Conservation (phyloP, 140 eudicot species). For the Cichorium intybus region DNA sequence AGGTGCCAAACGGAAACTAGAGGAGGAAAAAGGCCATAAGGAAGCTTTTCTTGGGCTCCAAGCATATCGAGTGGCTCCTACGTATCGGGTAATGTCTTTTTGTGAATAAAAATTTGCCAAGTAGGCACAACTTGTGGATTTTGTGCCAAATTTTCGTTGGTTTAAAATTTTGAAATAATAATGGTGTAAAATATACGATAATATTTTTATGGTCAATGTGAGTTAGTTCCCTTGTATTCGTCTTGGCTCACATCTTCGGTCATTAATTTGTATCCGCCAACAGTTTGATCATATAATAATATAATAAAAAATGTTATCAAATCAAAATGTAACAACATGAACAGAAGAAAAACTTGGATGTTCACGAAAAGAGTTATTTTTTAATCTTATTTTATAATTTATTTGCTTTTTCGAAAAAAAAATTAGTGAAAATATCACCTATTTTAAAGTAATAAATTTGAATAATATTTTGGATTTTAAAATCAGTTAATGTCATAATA, state of each 20-base stretch:
- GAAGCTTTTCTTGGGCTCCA: constrained; percentile 28
- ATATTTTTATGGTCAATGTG: neutral
- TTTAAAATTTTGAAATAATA: neutral
- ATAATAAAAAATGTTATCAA: too few species aligned
- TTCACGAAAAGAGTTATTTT: too few species aligned
- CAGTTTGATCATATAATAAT: too few species aligned
- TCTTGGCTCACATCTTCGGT: neutral
- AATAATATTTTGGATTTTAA: too few species aligned
- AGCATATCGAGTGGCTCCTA: constrained; percentile 10
- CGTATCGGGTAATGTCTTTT: neutral
- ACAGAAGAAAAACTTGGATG: too few species aligned
- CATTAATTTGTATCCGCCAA: too few species aligned
- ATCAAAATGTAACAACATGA: too few species aligned
- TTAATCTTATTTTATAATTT: too few species aligned
- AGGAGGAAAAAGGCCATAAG: constrained; percentile 15
- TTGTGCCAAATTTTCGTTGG: neutral
- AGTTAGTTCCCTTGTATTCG: neutral
- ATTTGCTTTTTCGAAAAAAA: too few species aligned
- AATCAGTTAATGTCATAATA: too few species aligned
- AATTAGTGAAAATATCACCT: too few species aligned
- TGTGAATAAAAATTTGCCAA: constrained; percentile 8
- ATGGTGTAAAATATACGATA: neutral
- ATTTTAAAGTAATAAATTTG: too few species aligned
- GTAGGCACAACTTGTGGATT: neutral
- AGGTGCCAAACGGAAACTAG: neutral